A percentile compares a stretch with the other conserved stretches of the same genome.
Evolutionary conservation across 192 early-diverging fungal species (phyloP).

Genomic region (Coemansia sp.): DNA sequence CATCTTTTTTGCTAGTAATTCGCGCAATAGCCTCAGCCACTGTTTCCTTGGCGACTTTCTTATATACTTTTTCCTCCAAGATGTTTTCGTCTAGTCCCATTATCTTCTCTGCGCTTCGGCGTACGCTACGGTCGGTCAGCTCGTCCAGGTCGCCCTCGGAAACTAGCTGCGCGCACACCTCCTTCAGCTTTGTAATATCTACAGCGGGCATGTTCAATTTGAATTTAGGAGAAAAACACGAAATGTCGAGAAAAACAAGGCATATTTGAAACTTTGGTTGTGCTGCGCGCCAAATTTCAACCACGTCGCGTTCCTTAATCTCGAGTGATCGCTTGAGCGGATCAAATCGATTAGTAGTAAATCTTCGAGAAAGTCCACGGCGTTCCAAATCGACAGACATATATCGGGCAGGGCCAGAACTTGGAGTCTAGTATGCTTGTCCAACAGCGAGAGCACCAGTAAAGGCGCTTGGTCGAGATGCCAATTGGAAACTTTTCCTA

Average conservation of each 20-base stretch:
- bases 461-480: no score
- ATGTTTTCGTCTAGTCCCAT: constrained; percentile 30
- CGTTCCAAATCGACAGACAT: no score
- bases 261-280: not conserved
- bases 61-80: constrained; percentile 38
- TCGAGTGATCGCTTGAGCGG: not conserved
- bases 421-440: no score
- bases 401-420: no score
- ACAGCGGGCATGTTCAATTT: constrained; percentile 15
- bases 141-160: constrained; percentile 37
- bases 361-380: no score
- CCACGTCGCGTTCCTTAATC: constrained; percentile 1
- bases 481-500: no score
- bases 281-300: constrained; percentile 6
- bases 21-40: constrained; percentile 12
- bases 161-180: constrained; percentile 31
- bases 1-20: constrained; percentile 8
- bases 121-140: constrained; percentile 39
- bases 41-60: constrained; percentile 31
- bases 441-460: no score
- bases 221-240: constrained; percentile 1
- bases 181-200: constrained; percentile 21
- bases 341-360: not conserved
- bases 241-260: not conserved
- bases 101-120: constrained; percentile 32